Percentiles rank a stretch among this genome's conserved stretches.
Evolutionary conservation across 495 filamentous ascomycete species (phyloP).

Genomic region (Penicillium tannophilum): DNA sequence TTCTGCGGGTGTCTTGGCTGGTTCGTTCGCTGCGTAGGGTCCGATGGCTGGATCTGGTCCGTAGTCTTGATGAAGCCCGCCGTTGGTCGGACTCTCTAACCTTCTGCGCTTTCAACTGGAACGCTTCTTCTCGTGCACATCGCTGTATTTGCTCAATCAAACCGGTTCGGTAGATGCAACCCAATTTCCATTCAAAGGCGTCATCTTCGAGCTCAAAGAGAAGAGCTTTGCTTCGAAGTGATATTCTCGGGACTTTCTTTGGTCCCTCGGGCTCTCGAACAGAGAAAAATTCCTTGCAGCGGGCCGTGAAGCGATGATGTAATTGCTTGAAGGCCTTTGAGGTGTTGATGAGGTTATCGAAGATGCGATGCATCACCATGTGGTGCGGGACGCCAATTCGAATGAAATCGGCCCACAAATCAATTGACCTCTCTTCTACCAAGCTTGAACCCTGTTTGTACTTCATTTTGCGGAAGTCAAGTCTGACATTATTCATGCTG

Average conservation of each 20-base stretch:
- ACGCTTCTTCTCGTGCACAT: slow-evolving; percentile 86
- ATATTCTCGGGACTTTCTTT: slow-evolving; percentile 81
- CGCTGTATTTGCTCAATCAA: slow-evolving; percentile 87
- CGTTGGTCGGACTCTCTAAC: slow-evolving; percentile 68
- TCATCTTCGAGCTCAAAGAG: slow-evolving; percentile 94
- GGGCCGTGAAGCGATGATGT: slow-evolving; percentile 85
- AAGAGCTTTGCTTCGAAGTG: slow-evolving; percentile 75
- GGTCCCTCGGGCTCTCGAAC: slow-evolving; percentile 80
- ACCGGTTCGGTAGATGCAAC: slow-evolving; percentile 86
- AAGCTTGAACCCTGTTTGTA: slow-evolving; percentile 63
- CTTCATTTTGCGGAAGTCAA: slow-evolving; percentile 77
- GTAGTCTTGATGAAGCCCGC: slow-evolving; percentile 50
- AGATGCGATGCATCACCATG: slow-evolving; percentile 83
- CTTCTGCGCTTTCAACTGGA: slow-evolving; percentile 80
- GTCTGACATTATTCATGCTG: slow-evolving; percentile 75
- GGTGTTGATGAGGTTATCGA: slow-evolving; percentile 89
- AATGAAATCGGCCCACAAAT: slow-evolving; percentile 82
- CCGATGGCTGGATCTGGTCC: slow-evolving; percentile 53
- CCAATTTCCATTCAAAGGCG: slow-evolving; percentile 95
- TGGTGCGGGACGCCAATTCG: slow-evolving; percentile 92
- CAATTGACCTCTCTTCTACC: slow-evolving; percentile 78
- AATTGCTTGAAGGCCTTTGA: slow-evolving; percentile 86
- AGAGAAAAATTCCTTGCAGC: slow-evolving; percentile 82
- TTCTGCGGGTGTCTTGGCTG: slow-evolving; percentile 50
- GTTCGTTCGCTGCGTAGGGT: slow-evolving; percentile 48